Conservation (phyloP, 345 rosid genomes). For the Lepidium sativum region DNA sequence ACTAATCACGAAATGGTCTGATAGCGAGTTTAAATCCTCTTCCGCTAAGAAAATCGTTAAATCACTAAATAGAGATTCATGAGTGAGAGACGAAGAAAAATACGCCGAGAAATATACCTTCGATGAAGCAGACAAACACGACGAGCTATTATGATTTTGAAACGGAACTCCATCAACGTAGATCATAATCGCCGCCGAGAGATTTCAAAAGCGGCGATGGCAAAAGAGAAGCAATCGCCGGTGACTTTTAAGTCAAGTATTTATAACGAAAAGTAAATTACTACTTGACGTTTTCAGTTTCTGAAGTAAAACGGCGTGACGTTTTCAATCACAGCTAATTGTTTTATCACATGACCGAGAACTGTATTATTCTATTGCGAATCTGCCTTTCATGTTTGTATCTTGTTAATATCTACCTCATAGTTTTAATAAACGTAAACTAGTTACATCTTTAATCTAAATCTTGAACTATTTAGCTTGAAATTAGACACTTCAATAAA, state of each 20-base stretch:
- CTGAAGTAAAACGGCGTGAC: background rate
- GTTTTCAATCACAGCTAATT: background rate
- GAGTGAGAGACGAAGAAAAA: slow-evolving; percentile 3
- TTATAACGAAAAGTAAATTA: background rate
- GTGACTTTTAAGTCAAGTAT: background rate
- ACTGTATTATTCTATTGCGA: too few relatives aligned
- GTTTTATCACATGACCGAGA: background rate
- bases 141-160: slow-evolving; percentile 4
- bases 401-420: background rate
- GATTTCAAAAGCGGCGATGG: slow-evolving; percentile 9
- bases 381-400: background rate
- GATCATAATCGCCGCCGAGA: slow-evolving; percentile 29
- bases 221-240: slow-evolving; percentile 1
- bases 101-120: slow-evolving; percentile 12
- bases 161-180: slow-evolving; percentile 27
- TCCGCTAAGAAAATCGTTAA: background rate
- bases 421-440: background rate
- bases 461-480: background rate
- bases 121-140: slow-evolving; percentile 19
- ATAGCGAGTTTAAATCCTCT: too few relatives aligned
- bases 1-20: too few relatives aligned
- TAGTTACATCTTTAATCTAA: background rate
- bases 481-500: background rate
- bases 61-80: slow-evolving; percentile 1
- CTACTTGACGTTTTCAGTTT: background rate